Evolutionary conservation across 352 stramenopile genomes (phyloP).

Genomic region (Peronosclerospora sorghi): DNA sequence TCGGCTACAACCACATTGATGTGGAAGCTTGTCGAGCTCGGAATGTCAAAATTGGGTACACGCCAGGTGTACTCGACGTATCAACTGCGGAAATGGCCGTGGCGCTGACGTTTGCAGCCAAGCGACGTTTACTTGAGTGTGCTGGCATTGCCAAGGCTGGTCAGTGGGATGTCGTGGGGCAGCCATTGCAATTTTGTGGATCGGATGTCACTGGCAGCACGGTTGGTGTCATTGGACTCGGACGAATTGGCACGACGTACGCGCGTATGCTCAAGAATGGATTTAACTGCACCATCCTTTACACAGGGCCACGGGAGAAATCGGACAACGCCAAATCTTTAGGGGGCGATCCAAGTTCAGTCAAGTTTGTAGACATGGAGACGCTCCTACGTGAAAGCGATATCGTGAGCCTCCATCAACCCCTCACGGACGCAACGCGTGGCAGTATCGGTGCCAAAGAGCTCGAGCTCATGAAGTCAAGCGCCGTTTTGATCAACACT

Average conservation of each 20-base stretch:
- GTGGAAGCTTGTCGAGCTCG: slow-evolving; percentile 53
- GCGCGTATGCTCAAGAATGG: slow-evolving; percentile 71
- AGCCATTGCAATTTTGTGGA: slow-evolving; percentile 73
- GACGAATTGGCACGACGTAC: slow-evolving; percentile 78
- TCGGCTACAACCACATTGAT: slow-evolving; percentile 88
- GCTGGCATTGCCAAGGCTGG: slow-evolving; percentile 62
- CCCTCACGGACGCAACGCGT: slow-evolving; percentile 63
- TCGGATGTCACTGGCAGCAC: slow-evolving; percentile 58
- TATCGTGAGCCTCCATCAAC: slow-evolving; percentile 81
- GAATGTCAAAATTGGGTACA: slow-evolving; percentile 74
- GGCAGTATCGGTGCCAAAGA: slow-evolving; percentile 59
- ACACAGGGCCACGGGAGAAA: slow-evolving; percentile 63
- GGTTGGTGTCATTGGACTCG: slow-evolving; percentile 76
- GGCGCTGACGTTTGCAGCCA: slow-evolving; percentile 55
- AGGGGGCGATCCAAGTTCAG: slow-evolving; percentile 16
- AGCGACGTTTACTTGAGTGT: slow-evolving; percentile 50
- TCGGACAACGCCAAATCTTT: slow-evolving; percentile 24
- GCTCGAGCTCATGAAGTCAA: slow-evolving; percentile 73
- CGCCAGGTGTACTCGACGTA: slow-evolving; percentile 74
- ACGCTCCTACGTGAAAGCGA: slow-evolving; percentile 72
- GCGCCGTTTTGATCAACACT: slow-evolving; percentile 88
- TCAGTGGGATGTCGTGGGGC: slow-evolving; percentile 66
- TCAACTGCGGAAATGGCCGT: slow-evolving; percentile 69
- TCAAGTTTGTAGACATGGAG: slow-evolving; percentile 69
- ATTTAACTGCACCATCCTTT: slow-evolving; percentile 78